Evolutionary conservation across 148 eudicot species (phyloP), one percentile per base, ranked within the genome.

Genomic region (Gaultheria prostrata): DNA sequence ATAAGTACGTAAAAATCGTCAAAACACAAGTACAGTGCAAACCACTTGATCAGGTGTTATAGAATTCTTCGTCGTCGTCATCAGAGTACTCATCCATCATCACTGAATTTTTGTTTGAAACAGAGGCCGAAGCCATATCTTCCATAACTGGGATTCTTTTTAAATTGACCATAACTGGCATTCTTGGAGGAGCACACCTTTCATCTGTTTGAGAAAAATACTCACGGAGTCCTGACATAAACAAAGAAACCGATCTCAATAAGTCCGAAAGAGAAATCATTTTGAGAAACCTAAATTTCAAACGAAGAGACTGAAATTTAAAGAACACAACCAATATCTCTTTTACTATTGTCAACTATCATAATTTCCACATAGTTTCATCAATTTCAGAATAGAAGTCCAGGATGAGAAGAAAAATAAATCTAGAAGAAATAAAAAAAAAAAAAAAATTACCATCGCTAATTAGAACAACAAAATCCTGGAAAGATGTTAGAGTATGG

Each of bases 161-260:
- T n/a, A n/a, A n/a, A n/a, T n/a, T n/a, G n/a, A 94, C 96, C 98
- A 97, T 94, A 77, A 94, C 97, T 70, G 99, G 99, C 70, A 97
- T 94, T 86, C 99, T 93, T 39, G 98, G 97, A 79, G 98, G 92
- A 82, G 92, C 90, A 82, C 79, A 81, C 79, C 97, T 89, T 82
- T 94, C 96, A 92, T 97, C 99, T 86, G 93, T 93, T 89, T 94
- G 99, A 83, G 95, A 88, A 89, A 94, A 92, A 84, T 90, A 97
- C 86, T 97, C 99, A 56, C 99, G 93, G 86, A 97, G 85, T 18
- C 99, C 99, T 97, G 92, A 67, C 81, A 78, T 53, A 83, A 82
- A 85, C 21, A 73, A n/a, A n/a, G n/a, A n/a, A n/a, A n/a, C n/a
- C n/a, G n/a, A 14, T 21, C n/a, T 67, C 11, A 85, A 24, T 30